A percentile compares a stretch with the other conserved stretches of the same genome.
These are phyloP conservation scores for Alternaria sp. DNA, from an alignment of 2,329 filamentous ascomycete species.

Conservation along the genomic window DNA sequence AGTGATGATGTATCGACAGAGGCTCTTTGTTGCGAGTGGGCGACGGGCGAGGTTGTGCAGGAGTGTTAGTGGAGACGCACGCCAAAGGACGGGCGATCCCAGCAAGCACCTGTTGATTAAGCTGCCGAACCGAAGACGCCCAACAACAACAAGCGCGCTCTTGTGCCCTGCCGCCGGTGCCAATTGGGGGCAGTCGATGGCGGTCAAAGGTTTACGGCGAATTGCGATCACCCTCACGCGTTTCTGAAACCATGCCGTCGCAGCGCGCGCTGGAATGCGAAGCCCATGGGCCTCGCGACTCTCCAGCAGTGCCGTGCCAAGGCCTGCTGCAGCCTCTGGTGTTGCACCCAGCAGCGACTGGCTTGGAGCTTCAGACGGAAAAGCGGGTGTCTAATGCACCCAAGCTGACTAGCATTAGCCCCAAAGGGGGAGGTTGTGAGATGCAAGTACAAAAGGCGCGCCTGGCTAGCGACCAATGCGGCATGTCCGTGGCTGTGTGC, in stretches of 20 bases:
- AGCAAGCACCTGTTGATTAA: conserved; percentile 12
- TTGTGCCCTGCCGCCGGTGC: not conserved
- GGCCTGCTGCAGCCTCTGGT: conserved; percentile 3
- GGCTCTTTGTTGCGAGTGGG: conserved; percentile 6
- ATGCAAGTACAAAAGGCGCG: conserved; percentile 5
- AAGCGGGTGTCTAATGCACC: conserved; percentile 23
- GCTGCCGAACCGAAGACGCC: conserved; percentile 14
- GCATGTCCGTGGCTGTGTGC: conserved; percentile 22
- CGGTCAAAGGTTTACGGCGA: not conserved
- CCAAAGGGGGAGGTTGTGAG: conserved; percentile 22
- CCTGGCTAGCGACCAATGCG: conserved; percentile 17
- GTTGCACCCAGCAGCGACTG: conserved; percentile 20
- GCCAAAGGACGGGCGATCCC: conserved; percentile 20
- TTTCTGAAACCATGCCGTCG: conserved; percentile 6
- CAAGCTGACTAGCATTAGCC: conserved; percentile 17
- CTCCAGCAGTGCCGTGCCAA: conserved; percentile 9
- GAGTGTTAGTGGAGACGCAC: conserved; percentile 27
- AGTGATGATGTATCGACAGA: conserved; percentile 31
- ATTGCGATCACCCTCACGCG: not conserved
- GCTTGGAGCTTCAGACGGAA: conserved; percentile 23
- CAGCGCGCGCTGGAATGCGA: not conserved
- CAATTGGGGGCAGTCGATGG: not conserved
- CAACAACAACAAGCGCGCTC: conserved; percentile 11
- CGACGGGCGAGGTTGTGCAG: conserved; percentile 24
- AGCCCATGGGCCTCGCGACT: conserved; percentile 3